phyloP scores from a whole-genome alignment of 169 alveolate species.

The Theileria parva region DNA sequence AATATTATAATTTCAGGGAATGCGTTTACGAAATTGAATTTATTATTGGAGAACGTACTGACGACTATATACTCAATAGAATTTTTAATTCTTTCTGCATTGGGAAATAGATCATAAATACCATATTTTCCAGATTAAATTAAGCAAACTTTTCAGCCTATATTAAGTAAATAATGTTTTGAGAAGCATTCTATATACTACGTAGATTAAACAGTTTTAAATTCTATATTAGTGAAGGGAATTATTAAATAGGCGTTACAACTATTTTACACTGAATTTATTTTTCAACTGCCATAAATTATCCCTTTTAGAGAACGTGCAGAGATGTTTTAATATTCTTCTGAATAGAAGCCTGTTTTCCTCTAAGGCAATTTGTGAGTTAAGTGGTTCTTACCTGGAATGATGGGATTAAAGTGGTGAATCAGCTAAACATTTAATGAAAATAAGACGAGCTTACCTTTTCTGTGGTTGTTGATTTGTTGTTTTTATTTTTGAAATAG shows the following conservation, averaged over 20 bases:
- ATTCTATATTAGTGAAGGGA: too few species aligned
- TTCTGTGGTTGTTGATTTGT: neutral
- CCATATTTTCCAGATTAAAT: neutral
- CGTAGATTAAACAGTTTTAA: neutral
- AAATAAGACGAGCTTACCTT: neutral
- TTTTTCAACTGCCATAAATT: neutral
- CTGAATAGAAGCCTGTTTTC: neutral
- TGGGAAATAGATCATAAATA: constrained; percentile 25
- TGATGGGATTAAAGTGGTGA: constrained; percentile 7
- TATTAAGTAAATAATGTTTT: too few species aligned
- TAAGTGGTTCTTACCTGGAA: neutral
- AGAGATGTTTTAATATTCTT: constrained; percentile 3
- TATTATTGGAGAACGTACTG: constrained; percentile 53
- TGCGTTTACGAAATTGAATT: constrained; percentile 30
- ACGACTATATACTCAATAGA: constrained; percentile 46
- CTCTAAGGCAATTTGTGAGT: neutral
- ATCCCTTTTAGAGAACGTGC: neutral
- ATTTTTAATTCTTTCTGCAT: constrained; percentile 59
- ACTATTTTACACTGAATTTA: neutral
- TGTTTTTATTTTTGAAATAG: constrained; percentile 3
- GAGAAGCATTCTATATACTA: neutral
- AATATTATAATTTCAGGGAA: constrained; percentile 15
- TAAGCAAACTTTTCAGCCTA: neutral
- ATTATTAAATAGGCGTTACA: neutral
- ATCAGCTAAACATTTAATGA: neutral